A percentile compares a stretch with the other conserved stretches of the same genome.
Conservation (phyloP, 352 stramenopile genomes). For the Plasmopara muralis region DNA sequence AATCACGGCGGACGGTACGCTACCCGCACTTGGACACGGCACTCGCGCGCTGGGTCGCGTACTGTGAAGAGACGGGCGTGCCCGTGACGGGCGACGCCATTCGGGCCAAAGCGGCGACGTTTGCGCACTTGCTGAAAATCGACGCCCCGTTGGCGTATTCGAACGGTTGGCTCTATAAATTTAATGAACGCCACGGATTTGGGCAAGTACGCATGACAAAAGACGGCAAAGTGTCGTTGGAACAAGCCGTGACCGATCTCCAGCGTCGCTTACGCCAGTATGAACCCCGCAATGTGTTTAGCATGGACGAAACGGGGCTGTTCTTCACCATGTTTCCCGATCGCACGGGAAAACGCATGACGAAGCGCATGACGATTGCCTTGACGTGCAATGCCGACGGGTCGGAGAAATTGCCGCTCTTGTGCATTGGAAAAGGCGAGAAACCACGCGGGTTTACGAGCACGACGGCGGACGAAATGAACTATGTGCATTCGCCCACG, state of each 20-base stretch:
- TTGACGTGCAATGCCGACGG: slow-evolving; percentile 28
- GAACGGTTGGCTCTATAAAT: slow-evolving; percentile 31
- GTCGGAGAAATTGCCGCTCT: slow-evolving; percentile 23
- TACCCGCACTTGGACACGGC: slow-evolving; percentile 22
- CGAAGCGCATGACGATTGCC: slow-evolving; percentile 24
- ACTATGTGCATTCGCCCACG: slow-evolving; percentile 25
- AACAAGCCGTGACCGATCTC: slow-evolving; percentile 9
- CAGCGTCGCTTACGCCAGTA: slow-evolving; percentile 13
- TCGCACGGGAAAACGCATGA: slow-evolving; percentile 12
- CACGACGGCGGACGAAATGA: slow-evolving; percentile 10
- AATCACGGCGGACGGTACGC: slow-evolving; percentile 19
- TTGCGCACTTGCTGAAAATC: slow-evolving; percentile 19
- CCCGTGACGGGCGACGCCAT: slow-evolving; percentile 22
- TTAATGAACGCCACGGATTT: slow-evolving; percentile 28
- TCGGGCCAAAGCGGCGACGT: slow-evolving; percentile 16
- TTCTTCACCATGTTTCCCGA: slow-evolving; percentile 22
- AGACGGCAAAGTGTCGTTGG: not conserved
- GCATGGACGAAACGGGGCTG: slow-evolving; percentile 25
- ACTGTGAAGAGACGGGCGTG: slow-evolving; percentile 22
- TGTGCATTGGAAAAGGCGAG: slow-evolving; percentile 33
- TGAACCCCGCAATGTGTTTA: slow-evolving; percentile 16
- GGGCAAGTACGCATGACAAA: not conserved
- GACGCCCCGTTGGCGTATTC: slow-evolving; percentile 19
- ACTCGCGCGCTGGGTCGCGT: slow-evolving; percentile 21
- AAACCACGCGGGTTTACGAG: slow-evolving; percentile 23